Percentiles rank a stretch among this genome's conserved stretches.
These are phyloP conservation scores for Mimosa pudica DNA, from an alignment of 306 rosid genomes.

Conservation along the genomic window DNA sequence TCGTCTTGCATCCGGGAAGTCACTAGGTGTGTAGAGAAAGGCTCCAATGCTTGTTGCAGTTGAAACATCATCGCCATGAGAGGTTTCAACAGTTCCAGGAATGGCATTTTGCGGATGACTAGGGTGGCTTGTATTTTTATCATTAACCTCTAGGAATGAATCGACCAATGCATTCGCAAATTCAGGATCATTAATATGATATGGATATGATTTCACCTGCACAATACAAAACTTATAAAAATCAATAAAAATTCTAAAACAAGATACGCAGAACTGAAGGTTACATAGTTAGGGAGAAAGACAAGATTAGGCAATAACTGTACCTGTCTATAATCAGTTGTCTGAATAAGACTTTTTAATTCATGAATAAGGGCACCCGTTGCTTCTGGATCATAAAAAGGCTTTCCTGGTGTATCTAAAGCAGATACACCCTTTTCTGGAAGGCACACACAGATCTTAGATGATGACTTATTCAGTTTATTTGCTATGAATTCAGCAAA, in stretches of 20 bases:
- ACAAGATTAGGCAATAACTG: slow-evolving; percentile 21
- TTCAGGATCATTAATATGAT: slow-evolving; percentile 82
- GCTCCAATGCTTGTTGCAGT: slow-evolving; percentile 38
- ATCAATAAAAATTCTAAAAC: background rate
- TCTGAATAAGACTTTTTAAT: slow-evolving; percentile 60
- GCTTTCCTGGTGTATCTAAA: slow-evolving; percentile 80
- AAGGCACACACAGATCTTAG: slow-evolving; percentile 74
- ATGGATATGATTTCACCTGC: slow-evolving; percentile 76
- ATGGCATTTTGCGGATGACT: slow-evolving; percentile 37
- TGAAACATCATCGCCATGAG: slow-evolving; percentile 40
- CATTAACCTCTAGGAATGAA: slow-evolving; percentile 71
- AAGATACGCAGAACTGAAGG: slow-evolving; percentile 18
- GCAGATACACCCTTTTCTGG: slow-evolving; percentile 92
- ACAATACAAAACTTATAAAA: slow-evolving; percentile 28
- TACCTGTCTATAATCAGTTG: slow-evolving; percentile 68
- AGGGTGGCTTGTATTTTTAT: slow-evolving; percentile 40
- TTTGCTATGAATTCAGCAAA: slow-evolving; percentile 78
- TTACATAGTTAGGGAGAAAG: slow-evolving; percentile 5
- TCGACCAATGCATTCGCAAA: slow-evolving; percentile 80
- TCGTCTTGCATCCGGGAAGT: slow-evolving; percentile 87
- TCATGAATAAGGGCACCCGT: slow-evolving; percentile 68
- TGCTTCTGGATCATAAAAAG: slow-evolving; percentile 76
- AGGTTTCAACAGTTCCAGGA: slow-evolving; percentile 44
- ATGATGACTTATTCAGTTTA: slow-evolving; percentile 68
- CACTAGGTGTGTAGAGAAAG: slow-evolving; percentile 54